Percentiles rank a stretch among this genome's conserved stretches.
phyloP scores from a whole-genome alignment of 805 yeast genomes.

The Clavispora santaluciae region DNA sequence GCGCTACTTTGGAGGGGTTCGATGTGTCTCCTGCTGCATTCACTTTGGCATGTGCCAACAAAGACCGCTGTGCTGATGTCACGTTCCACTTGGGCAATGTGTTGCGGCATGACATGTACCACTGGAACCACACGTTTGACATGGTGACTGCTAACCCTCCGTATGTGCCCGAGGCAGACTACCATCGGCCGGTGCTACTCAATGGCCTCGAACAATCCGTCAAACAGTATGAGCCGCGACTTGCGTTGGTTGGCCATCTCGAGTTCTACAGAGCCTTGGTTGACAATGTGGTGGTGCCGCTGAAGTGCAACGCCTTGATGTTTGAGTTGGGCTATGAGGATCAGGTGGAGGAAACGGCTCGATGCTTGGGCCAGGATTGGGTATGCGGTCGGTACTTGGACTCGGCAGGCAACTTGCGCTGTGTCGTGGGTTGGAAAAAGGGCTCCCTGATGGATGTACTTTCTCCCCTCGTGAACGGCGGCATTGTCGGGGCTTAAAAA shows the following conservation, averaged over 20 bases:
- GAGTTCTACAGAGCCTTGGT: slow-evolving; percentile 66
- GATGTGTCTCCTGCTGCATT: slow-evolving; percentile 58
- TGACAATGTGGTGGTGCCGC: slow-evolving; percentile 34
- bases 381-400: slow-evolving; percentile 45
- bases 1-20: slow-evolving; percentile 36
- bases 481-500: background rate
- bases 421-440: slow-evolving; percentile 58
- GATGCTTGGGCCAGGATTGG: slow-evolving; percentile 40
- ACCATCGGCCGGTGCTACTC: slow-evolving; percentile 22
- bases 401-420: slow-evolving; percentile 47
- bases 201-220: slow-evolving; percentile 63
- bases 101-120: slow-evolving; percentile 11
- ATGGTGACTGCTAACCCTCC: slow-evolving; percentile 88
- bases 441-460: slow-evolving; percentile 14
- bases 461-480: slow-evolving; percentile 7
- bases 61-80: slow-evolving; percentile 6
- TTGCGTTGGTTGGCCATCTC: slow-evolving; percentile 74
- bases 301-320: slow-evolving; percentile 52
- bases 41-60: slow-evolving; percentile 45
- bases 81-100: slow-evolving; percentile 1
- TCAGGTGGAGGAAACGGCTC: slow-evolving; percentile 48
- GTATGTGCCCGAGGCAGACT: slow-evolving; percentile 55
- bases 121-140: slow-evolving; percentile 27
- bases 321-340: slow-evolving; percentile 67
- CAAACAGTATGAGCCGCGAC: slow-evolving; percentile 61